Conservation (phyloP, 164 flowering plant genomes). For the Vitis cinerea region DNA sequence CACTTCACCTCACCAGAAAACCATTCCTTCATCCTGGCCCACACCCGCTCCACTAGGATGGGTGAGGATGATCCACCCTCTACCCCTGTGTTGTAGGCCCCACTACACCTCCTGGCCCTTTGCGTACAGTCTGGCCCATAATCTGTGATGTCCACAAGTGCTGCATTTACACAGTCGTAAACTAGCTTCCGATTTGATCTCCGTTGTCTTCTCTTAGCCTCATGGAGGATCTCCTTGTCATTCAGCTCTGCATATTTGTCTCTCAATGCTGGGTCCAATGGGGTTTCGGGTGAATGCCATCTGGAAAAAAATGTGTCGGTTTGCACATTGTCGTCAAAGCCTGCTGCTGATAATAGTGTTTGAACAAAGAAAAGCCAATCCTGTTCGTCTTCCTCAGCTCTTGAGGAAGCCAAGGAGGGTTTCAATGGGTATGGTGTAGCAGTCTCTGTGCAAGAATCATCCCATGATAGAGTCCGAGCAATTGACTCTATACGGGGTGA, state of each 20-base stretch:
- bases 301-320: constrained; percentile 27
- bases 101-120: constrained; percentile 12
- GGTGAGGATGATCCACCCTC: constrained; percentile 17
- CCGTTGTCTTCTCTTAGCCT: constrained; percentile 58
- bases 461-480: constrained; percentile 78
- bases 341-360: constrained; percentile 51
- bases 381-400: constrained; percentile 44
- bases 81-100: constrained; percentile 1
- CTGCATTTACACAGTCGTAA: constrained; percentile 80
- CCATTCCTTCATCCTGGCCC: constrained; percentile 49
- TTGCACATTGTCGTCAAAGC: constrained; percentile 39
- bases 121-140: constrained; percentile 18
- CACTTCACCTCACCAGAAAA: constrained; percentile 29
- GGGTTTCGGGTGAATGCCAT: constrained; percentile 79
- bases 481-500: constrained; percentile 83
- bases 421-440: constrained; percentile 31
- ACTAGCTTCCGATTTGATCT: constrained; percentile 70
- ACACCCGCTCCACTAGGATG: constrained; percentile 31
- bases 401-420: constrained; percentile 20
- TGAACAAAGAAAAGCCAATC: constrained; percentile 55
- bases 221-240: constrained; percentile 39
- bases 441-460: constrained; percentile 42
- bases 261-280: constrained; percentile 67
- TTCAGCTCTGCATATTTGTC: constrained; percentile 46
- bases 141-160: constrained; percentile 48